Conservation (phyloP, 2,329 filamentous ascomycete genomes). For the Beauveria bassiana region DNA sequence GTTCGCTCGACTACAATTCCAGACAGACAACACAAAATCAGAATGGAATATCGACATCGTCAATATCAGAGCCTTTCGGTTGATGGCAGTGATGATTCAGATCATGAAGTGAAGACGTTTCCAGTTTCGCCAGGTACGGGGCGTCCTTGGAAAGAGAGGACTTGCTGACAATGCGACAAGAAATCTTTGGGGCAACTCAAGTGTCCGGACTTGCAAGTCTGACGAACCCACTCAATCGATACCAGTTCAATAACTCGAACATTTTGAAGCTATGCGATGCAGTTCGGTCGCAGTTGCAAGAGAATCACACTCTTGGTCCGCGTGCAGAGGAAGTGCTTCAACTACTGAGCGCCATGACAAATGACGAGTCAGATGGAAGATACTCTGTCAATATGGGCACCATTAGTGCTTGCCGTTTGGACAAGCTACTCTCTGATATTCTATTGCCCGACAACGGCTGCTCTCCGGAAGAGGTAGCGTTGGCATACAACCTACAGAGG, state of each 20-base stretch:
- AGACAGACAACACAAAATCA: not conserved
- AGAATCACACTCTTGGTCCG: constrained; percentile 24
- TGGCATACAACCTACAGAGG: constrained; percentile 25
- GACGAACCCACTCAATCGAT: constrained; percentile 3
- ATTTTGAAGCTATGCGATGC: constrained; percentile 36
- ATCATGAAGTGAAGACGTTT: not conserved
- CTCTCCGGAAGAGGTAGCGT: constrained; percentile 22
- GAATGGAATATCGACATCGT: not conserved
- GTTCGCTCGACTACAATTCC: not conserved
- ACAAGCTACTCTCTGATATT: constrained; percentile 37
- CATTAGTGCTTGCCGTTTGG: constrained; percentile 31
- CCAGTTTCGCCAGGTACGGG: not conserved
- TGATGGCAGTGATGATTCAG: not conserved
- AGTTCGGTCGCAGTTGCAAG: constrained; percentile 28
- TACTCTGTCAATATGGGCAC: constrained; percentile 31
- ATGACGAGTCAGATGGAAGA: constrained; percentile 28
- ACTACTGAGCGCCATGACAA: constrained; percentile 31
- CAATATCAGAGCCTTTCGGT: not conserved
- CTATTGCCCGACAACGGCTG: constrained; percentile 19
- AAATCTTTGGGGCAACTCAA: not conserved
- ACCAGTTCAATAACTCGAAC: constrained; percentile 1
- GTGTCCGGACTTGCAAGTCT: not conserved
- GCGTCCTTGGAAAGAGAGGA: no score
- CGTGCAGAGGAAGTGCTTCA: constrained; percentile 28
- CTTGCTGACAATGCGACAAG: not conserved